Conservation (phyloP, 257 asterid genomes). For the Perilla frutescens region DNA sequence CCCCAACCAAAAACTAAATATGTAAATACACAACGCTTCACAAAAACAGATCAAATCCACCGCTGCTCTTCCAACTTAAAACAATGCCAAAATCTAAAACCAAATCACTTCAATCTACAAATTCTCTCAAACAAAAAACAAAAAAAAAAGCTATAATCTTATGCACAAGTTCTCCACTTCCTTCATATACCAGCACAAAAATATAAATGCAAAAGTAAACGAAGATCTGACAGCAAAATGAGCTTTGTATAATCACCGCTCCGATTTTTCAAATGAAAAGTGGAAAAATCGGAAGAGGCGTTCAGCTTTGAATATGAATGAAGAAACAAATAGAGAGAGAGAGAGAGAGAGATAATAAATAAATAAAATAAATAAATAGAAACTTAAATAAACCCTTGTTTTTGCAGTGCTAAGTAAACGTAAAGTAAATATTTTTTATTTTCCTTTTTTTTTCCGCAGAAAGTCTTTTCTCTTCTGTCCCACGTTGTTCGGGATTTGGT, state of each 20-base stretch:
- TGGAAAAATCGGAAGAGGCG: constrained; percentile 41
- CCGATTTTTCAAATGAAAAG: constrained; percentile 43
- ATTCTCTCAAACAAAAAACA: constrained; percentile 3
- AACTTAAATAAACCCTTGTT: constrained; percentile 41
- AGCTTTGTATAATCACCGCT: constrained; percentile 38
- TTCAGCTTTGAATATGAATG: constrained; percentile 30
- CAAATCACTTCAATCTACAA: constrained; percentile 43
- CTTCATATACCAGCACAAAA: constrained; percentile 4
- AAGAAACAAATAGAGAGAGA: not conserved
- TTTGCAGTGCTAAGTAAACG: constrained; percentile 42
- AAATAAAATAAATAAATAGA: constrained; percentile 29
- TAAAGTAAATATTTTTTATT: constrained; percentile 18
- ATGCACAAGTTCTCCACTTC: constrained; percentile 38
- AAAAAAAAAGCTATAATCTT: constrained; percentile 33
- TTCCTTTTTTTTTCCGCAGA: constrained; percentile 16
- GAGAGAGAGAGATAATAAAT: not conserved
- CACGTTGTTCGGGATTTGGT: constrained; percentile 78
- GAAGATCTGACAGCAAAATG: constrained; percentile 60
- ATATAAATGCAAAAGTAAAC: constrained; percentile 7
- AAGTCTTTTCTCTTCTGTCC: constrained; percentile 43
- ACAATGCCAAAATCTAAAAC: constrained; percentile 28
- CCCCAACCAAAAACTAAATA: constrained; percentile 18
- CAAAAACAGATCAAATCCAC: constrained; percentile 48
- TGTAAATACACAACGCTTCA: constrained; percentile 28
- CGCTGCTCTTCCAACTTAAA: constrained; percentile 31